Evolutionary conservation across 225 moss, liverwort and hornwort genomes (phyloP).

Genomic region (Lunularia cruciata): DNA sequence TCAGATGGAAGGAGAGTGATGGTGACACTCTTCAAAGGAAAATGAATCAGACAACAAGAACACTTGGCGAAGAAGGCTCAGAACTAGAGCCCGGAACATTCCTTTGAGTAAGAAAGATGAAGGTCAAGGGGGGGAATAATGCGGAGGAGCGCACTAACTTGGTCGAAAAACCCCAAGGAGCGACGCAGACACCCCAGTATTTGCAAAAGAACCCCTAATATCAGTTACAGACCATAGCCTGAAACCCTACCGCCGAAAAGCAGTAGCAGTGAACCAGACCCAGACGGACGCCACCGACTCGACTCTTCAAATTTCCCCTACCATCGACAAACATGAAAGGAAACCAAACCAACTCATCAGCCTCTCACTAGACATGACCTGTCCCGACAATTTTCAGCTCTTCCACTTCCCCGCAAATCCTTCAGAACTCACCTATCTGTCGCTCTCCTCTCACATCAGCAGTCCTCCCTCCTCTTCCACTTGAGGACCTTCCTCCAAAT

Average conservation of each 20-base stretch:
- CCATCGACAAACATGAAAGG: not conserved
- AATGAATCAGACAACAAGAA: slow-evolving; percentile 5
- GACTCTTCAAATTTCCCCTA: slow-evolving; percentile 23
- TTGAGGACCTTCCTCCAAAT: not conserved
- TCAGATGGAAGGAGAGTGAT: not conserved
- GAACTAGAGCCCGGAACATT: not conserved
- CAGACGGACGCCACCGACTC: slow-evolving; percentile 13
- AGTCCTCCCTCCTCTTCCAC: not conserved
- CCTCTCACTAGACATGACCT: slow-evolving; percentile 3
- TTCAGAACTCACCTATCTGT: not conserved
- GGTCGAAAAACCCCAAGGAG: not conserved
- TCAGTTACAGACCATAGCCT: not conserved
- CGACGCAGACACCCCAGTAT: slow-evolving; percentile 2
- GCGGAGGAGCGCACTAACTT: not conserved
- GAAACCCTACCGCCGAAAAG: slow-evolving; percentile 24
- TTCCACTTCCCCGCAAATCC: slow-evolving; percentile 17
- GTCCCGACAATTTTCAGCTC: slow-evolving; percentile 18
- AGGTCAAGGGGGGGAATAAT: not conserved
- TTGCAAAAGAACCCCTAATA: slow-evolving; percentile 8
- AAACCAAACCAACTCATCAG: not conserved
- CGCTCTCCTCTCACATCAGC: not conserved
- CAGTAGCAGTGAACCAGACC: not conserved
- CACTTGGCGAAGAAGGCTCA: not conserved
- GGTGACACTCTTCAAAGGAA: not conserved
- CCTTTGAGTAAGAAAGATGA: not conserved